Evolutionary conservation across 306 rosid species (phyloP).

Genomic region (Casuarina cunninghamiana): DNA sequence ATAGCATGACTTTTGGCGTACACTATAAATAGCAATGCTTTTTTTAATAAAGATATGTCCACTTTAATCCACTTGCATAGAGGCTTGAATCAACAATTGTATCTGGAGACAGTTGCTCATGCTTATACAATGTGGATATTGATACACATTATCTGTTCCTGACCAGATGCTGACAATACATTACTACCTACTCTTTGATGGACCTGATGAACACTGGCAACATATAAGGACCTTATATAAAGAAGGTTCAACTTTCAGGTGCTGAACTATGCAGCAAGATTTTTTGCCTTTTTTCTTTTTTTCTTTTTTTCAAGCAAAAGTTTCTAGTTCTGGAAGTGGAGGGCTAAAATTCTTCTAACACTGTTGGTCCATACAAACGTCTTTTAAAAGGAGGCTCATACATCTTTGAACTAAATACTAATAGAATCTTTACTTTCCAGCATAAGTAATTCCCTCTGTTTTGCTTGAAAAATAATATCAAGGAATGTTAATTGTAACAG

Average conservation of each 20-base stretch:
- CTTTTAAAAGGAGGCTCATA: not conserved
- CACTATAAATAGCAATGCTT: not conserved
- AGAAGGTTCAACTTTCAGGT: constrained; percentile 82
- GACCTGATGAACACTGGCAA: constrained; percentile 83
- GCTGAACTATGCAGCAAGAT: not conserved
- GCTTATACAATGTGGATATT: constrained; percentile 12
- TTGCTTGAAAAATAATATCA: not conserved
- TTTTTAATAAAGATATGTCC: constrained; percentile 12
- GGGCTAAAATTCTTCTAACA: not conserved
- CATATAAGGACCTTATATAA: constrained; percentile 62
- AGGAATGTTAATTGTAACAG: not conserved
- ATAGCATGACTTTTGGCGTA: not conserved
- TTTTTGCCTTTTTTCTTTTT: not conserved
- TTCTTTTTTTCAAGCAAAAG: not conserved
- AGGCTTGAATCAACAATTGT: constrained; percentile 14
- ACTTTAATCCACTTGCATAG: constrained; percentile 5
- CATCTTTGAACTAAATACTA: not conserved
- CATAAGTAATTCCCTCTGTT: not conserved
- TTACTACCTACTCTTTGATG: constrained; percentile 84
- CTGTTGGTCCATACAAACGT: not conserved
- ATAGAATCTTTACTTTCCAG: not conserved
- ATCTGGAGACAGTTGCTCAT: constrained; percentile 10
- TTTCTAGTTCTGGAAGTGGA: not conserved
- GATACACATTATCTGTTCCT: not conserved
- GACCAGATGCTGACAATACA: constrained; percentile 90